Percentiles rank a stretch among this genome's conserved stretches.
phyloP scores from a whole-genome alignment of 768 basidiomycete species.

The Naematelia aurantialba region DNA sequence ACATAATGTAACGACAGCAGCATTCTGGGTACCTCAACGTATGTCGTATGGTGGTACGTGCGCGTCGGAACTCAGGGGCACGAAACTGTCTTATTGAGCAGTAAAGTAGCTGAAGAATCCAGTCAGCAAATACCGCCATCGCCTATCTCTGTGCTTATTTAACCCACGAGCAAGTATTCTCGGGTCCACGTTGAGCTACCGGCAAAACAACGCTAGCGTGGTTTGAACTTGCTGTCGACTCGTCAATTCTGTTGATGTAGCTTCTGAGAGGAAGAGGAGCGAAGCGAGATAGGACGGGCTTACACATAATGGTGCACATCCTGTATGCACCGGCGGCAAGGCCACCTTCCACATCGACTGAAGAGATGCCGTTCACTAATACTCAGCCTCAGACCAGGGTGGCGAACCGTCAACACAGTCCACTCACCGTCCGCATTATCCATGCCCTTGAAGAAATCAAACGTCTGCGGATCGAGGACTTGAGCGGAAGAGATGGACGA shows the following conservation, averaged over 20 bases:
- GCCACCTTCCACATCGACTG: conserved; percentile 58
- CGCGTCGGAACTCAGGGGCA: too few relatives aligned
- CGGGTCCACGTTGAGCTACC: conserved; percentile 34
- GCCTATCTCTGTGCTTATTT: background rate
- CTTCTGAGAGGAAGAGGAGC: background rate
- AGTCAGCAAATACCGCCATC: background rate
- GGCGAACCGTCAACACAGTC: background rate
- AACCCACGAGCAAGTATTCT: conserved; percentile 26
- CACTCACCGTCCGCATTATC: conserved; percentile 23
- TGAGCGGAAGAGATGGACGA: conserved; percentile 54
- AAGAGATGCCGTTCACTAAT: conserved; percentile 57
- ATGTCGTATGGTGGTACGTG: too few relatives aligned
- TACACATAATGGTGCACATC: conserved; percentile 31
- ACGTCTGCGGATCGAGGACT: conserved; percentile 56
- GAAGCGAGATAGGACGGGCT: conserved; percentile 1
- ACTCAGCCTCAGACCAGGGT: conserved; percentile 31
- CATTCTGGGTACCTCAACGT: too few relatives aligned
- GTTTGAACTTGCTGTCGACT: conserved; percentile 23
- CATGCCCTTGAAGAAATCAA: conserved; percentile 59
- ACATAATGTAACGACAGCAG: too few relatives aligned
- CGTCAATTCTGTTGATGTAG: background rate
- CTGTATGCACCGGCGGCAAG: conserved; percentile 62
- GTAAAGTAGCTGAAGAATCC: conserved; percentile 9
- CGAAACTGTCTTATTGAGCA: conserved; percentile 1
- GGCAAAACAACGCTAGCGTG: conserved; percentile 31